phyloP scores from a whole-genome alignment of 805 yeast genomes.

The Lachancea thermotolerans region DNA sequence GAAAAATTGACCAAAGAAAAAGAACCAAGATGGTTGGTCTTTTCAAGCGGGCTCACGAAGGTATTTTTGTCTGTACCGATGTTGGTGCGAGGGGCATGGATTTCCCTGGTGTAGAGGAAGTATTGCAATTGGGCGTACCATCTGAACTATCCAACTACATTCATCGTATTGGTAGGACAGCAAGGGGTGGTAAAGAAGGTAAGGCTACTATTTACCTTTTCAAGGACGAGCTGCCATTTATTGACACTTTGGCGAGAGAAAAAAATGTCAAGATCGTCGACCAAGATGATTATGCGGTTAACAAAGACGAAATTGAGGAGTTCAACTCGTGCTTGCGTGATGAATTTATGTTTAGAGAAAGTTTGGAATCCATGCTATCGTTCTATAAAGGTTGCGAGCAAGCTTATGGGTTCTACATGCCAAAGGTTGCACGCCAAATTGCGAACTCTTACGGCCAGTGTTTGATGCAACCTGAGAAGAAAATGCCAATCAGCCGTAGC shows the following conservation, averaged over 20 bases:
- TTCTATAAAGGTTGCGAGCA: conserved; percentile 31
- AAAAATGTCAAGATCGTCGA: conserved; percentile 51
- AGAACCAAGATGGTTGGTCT: conserved; percentile 54
- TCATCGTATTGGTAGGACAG: conserved; percentile 95
- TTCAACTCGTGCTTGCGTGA: conserved; percentile 20
- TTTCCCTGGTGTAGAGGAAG: conserved; percentile 81
- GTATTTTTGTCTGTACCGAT: conserved; percentile 76
- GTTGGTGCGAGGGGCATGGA: conserved; percentile 98
- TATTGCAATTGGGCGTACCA: conserved; percentile 77
- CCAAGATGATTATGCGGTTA: conserved; percentile 34
- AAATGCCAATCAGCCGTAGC: conserved; percentile 17
- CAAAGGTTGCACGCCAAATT: conserved; percentile 16
- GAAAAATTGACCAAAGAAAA: conserved; percentile 61
- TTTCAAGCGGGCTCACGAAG: conserved; percentile 43
- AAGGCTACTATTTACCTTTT: conserved; percentile 56
- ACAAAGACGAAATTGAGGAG: conserved; percentile 28
- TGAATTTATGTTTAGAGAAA: conserved; percentile 27
- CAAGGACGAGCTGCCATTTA: conserved; percentile 50
- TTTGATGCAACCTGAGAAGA: conserved; percentile 18
- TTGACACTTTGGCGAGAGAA: conserved; percentile 39
- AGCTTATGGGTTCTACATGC: conserved; percentile 29
- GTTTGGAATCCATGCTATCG: conserved; percentile 33
- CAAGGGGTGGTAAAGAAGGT: conserved; percentile 83
- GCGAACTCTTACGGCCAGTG: conserved; percentile 22
- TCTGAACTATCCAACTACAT: conserved; percentile 70